These are phyloP conservation scores for Metarhizium anisopliae DNA, from an alignment of 2,329 filamentous ascomycete species.

Conservation along the genomic window DNA sequence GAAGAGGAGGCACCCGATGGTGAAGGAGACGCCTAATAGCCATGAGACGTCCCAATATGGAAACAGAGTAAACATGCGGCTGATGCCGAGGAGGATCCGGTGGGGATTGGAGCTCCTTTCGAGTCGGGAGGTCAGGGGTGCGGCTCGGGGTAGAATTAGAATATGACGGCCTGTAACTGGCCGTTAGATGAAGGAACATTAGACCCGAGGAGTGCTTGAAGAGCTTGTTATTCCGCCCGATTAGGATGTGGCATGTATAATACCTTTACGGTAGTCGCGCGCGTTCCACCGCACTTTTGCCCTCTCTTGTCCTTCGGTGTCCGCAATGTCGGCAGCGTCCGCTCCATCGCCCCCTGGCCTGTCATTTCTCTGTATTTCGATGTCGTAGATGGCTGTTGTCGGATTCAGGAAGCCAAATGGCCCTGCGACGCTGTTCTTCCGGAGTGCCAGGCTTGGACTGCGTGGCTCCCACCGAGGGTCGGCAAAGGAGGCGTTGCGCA, in stretches of 20 bases:
- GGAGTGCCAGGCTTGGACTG: conserved; percentile 8
- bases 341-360: background rate
- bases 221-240: background rate
- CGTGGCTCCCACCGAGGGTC: conserved; percentile 7
- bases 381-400: conserved; percentile 10
- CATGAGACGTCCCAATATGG: conserved; percentile 16
- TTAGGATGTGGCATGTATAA: background rate
- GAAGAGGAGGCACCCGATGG: conserved; percentile 13
- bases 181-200: background rate
- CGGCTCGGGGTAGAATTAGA: conserved; percentile 8
- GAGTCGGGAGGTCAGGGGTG: conserved; percentile 8
- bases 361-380: conserved; percentile 7
- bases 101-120: background rate
- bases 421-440: conserved; percentile 8
- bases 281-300: conserved; percentile 10
- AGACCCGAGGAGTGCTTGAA: background rate
- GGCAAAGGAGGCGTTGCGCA: conserved; percentile 7
- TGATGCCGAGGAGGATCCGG: conserved; percentile 7
- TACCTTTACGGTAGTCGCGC: conserved; percentile 9
- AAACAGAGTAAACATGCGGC: conserved; percentile 12
- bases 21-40: conserved; percentile 12
- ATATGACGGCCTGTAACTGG: conserved; percentile 7
- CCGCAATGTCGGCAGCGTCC: background rate
- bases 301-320: conserved; percentile 3
- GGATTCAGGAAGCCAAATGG: conserved; percentile 10